Evolutionary conservation across 2,329 filamentous ascomycete species (phyloP).

Genomic region (Verticillium nonalfalfae): DNA sequence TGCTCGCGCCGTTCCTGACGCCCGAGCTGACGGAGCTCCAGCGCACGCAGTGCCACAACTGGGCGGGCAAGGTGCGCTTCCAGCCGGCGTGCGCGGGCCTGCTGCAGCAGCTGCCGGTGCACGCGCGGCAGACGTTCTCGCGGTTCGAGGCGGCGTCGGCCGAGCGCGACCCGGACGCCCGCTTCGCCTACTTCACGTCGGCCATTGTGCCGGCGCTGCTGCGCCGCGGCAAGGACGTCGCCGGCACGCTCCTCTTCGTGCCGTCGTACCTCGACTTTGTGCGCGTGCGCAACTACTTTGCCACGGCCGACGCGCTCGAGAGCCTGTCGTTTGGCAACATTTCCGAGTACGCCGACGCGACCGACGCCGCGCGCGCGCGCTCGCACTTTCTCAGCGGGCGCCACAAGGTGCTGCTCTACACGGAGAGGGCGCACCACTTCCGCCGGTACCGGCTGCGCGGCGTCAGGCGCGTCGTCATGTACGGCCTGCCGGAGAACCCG

Average conservation of each 20-base stretch:
- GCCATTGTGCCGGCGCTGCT: constrained; percentile 71
- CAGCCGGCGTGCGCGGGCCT: constrained; percentile 63
- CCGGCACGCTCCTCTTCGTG: constrained; percentile 79
- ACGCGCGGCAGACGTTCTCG: constrained; percentile 81
- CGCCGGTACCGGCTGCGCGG: constrained; percentile 78
- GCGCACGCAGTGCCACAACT: constrained; percentile 71
- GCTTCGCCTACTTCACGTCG: constrained; percentile 87
- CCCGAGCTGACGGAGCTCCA: constrained; percentile 81
- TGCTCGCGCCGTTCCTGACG: constrained; percentile 77
- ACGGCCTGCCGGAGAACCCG: constrained; percentile 84
- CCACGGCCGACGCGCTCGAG: constrained; percentile 55
- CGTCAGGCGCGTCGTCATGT: constrained; percentile 80
- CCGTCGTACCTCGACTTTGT: constrained; percentile 95
- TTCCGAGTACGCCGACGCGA: constrained; percentile 77
- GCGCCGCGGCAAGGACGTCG: constrained; percentile 57
- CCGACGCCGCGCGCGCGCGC: constrained; percentile 75
- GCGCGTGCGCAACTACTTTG: constrained; percentile 85
- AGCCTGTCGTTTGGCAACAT: constrained; percentile 69
- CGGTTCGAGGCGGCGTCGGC: constrained; percentile 71
- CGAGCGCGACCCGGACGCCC: constrained; percentile 71
- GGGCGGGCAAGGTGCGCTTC: constrained; percentile 71
- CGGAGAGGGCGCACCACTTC: constrained; percentile 95
- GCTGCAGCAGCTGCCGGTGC: constrained; percentile 66
- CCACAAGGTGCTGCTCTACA: constrained; percentile 81
- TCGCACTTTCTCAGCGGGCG: constrained; percentile 82